These are phyloP conservation scores for Letharia columbiana DNA, from an alignment of 495 filamentous ascomycete genomes.

Conservation along the genomic window DNA sequence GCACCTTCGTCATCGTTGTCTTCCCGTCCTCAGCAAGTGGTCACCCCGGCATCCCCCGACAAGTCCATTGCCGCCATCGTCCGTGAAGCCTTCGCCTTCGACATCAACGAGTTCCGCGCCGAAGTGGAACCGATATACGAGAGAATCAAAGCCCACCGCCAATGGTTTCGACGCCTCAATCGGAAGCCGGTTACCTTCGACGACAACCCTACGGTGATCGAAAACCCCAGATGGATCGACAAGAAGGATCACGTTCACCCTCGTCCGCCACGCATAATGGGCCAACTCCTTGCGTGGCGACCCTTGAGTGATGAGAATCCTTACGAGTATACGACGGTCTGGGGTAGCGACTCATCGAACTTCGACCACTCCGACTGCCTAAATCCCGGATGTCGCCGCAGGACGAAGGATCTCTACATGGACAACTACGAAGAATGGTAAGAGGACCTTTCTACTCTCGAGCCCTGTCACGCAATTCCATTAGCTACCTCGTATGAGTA, in stretches of 20 bases:
- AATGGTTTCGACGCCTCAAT: not conserved
- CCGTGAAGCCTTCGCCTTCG: constrained; percentile 6
- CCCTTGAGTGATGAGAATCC: not conserved
- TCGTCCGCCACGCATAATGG: not conserved
- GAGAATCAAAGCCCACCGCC: not conserved
- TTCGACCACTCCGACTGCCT: not conserved
- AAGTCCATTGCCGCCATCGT: constrained; percentile 2
- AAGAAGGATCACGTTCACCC: not conserved
- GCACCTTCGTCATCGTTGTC: not conserved
- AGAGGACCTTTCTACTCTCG: no score
- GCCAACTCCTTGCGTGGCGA: constrained; percentile 1
- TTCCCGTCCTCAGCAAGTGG: not conserved
- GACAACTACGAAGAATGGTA: not conserved
- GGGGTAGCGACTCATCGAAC: not conserved
- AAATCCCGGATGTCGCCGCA: not conserved
- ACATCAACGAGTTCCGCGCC: not conserved
- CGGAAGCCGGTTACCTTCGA: constrained; percentile 3
- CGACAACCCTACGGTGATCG: not conserved
- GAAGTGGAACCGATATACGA: not conserved
- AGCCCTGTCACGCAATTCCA: no score
- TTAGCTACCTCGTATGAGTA: no score
- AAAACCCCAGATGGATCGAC: not conserved
- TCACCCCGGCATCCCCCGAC: not conserved
- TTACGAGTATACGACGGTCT: not conserved
- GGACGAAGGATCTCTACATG: not conserved